These are phyloP conservation scores for Globisporangium cederbergense DNA, from an alignment of 352 stramenopile genomes.

Conservation along the genomic window DNA sequence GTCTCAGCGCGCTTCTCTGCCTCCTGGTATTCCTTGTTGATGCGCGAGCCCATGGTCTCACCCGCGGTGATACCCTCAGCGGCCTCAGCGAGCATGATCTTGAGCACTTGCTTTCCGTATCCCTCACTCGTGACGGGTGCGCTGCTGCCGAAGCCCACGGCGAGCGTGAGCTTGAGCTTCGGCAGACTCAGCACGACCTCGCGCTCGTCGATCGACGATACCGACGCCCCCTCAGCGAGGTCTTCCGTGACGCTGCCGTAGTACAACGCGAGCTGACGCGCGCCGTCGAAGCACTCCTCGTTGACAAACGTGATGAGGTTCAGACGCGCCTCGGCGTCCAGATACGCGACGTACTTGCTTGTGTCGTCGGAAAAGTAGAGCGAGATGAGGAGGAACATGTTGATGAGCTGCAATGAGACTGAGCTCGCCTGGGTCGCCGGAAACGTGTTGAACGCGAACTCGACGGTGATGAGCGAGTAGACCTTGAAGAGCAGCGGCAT, in stretches of 20 bases:
- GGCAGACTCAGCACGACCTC: conserved; percentile 71
- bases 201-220: conserved; percentile 80
- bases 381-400: conserved; percentile 82
- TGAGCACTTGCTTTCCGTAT: conserved; percentile 65
- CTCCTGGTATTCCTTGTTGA: conserved; percentile 67
- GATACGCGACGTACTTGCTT: conserved; percentile 61
- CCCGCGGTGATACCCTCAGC: conserved; percentile 48
- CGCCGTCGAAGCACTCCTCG: conserved; percentile 71
- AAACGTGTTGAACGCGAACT: conserved; percentile 96
- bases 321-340: conserved; percentile 71
- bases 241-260: conserved; percentile 83
- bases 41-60: conserved; percentile 76
- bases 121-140: conserved; percentile 69
- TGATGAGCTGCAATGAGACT: conserved; percentile 89
- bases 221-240: conserved; percentile 48
- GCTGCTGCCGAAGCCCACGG: conserved; percentile 77
- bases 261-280: conserved; percentile 71
- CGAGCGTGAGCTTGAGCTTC: conserved; percentile 83
- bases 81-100: conserved; percentile 66
- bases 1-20: conserved; percentile 26
- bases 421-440: conserved; percentile 91
- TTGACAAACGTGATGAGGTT: conserved; percentile 75
- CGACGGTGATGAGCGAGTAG: conserved; percentile 78
- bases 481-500: conserved; percentile 79
- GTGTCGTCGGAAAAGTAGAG: conserved; percentile 67